A percentile compares a stretch with the other conserved stretches of the same genome.
phyloP scores from a whole-genome alignment of 2,329 filamentous ascomycete species.

The Pseudogymnoascus sp. region DNA sequence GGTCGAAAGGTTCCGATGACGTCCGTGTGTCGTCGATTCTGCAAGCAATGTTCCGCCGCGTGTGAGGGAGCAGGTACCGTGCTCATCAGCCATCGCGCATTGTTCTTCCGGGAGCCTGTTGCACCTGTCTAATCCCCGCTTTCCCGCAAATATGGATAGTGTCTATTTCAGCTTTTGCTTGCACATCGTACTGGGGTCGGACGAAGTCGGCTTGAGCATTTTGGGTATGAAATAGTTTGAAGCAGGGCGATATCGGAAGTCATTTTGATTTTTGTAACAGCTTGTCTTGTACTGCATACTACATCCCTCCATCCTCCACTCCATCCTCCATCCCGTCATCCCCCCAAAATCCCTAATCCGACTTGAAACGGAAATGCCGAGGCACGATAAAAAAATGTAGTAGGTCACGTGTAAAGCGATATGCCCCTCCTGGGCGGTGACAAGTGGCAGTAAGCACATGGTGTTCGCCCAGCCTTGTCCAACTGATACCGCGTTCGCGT shows the following conservation, averaged over 20 bases:
- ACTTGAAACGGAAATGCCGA: not conserved
- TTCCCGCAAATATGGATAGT: conserved; percentile 5
- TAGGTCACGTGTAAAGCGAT: not conserved
- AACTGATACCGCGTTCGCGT: not conserved
- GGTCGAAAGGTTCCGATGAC: conserved; percentile 7
- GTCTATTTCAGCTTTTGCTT: not conserved
- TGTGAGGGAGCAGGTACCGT: not conserved
- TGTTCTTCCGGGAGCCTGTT: not conserved
- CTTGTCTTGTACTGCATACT: not conserved
- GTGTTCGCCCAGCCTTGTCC: not conserved
- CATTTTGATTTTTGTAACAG: not conserved
- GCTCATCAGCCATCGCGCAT: not conserved
- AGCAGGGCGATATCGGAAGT: not conserved
- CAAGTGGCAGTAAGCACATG: conserved; percentile 1
- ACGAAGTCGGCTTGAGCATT: not conserved
- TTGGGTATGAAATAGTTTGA: not conserved
- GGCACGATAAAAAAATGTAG: not conserved
- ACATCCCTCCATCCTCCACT: not conserved
- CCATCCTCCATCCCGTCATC: not conserved
- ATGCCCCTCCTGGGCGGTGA: not conserved
- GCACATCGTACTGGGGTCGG: not conserved
- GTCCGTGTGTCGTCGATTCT: not conserved
- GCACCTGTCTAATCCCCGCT: not conserved
- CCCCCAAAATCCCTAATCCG: not conserved
- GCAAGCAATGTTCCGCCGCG: not conserved